phyloP scores from a whole-genome alignment of 1,139 yeast species.

The Debaryomyces sp. region DNA sequence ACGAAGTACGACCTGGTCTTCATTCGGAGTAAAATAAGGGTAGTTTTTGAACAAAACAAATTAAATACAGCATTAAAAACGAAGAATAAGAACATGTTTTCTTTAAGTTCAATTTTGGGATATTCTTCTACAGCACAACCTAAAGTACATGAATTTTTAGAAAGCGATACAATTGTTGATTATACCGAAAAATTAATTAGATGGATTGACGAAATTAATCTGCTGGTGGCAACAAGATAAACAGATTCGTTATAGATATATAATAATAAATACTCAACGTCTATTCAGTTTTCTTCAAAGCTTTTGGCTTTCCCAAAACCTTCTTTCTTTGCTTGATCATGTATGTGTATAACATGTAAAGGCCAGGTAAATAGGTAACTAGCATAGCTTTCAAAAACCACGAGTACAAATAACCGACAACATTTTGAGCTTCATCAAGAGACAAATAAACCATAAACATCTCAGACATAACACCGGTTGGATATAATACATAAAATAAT shows the following conservation, averaged over 20 bases:
- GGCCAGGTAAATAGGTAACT: conserved; percentile 79
- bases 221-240: not conserved
- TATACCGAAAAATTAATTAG: conserved; percentile 33
- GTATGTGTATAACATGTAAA: conserved; percentile 80
- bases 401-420: conserved; percentile 55
- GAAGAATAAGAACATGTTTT: conserved; percentile 15
- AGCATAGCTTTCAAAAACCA: conserved; percentile 58
- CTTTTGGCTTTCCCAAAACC: conserved; percentile 48
- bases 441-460: conserved; percentile 69
- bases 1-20: conserved; percentile 35
- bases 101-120: conserved; percentile 19
- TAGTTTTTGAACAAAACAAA: conserved; percentile 40
- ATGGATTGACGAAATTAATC: conserved; percentile 31
- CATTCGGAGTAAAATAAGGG: conserved; percentile 33
- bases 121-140: conserved; percentile 11
- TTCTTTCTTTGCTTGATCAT: conserved; percentile 87
- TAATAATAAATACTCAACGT: not conserved
- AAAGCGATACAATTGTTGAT: conserved; percentile 36
- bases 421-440: conserved; percentile 58
- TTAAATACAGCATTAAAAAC: conserved; percentile 15
- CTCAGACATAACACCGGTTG: conserved; percentile 89
- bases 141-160: conserved; percentile 29
- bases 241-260: not conserved
- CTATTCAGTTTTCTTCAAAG: conserved; percentile 21
- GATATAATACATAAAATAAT: conserved; percentile 80